Evolutionary conservation across 2,329 filamentous ascomycete genomes (phyloP), one percentile per base, ranked within the genome.

Genomic region (Podosphaera aphanis): DNA sequence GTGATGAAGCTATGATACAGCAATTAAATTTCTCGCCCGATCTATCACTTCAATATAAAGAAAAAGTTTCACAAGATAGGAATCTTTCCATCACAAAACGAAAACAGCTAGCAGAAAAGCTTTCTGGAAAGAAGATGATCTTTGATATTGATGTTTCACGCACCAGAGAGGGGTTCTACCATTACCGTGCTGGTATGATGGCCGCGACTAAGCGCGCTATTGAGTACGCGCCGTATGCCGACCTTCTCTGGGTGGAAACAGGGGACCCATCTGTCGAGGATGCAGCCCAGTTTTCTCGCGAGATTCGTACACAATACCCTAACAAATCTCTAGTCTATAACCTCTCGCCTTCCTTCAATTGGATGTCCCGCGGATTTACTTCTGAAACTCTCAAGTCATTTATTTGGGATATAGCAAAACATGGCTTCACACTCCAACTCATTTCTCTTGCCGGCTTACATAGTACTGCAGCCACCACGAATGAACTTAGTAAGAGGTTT

Each of bases 221-320:
- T 49, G 83, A 81, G 43, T 95, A 93, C 56, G 85, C 78, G 0
- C 86, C 88, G 0, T 94, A 83, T 59, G 85, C 90, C 1, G 90
- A 98, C 61, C 77, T 98, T 16, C 71, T 95, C 11, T 98, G 90
- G 90, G 83, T 95, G 42, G 90, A 98, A 66, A 95, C 90, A 0
- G 88, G 83, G 43, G 81, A 90, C 53, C 88, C 90, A 19, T 79
- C 76, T 53, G 83, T 95, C 10, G 62, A 73, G 44, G 82, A 92
- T 29, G 84, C 83, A 0, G 67, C 71, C 2, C 68, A 70, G 44
- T 84, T 98, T 44, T 83, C 82, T 11, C 70, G 72, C 10, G 73
- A 84, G 40, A 90, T 98, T 49, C 75, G 81, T 46, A 63, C 66
- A 0, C 66, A 64, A 2, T 68, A 74, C 55, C 83, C 85, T 0